Conservation (phyloP, 345 rosid species). For the Reutealis trisperma region DNA sequence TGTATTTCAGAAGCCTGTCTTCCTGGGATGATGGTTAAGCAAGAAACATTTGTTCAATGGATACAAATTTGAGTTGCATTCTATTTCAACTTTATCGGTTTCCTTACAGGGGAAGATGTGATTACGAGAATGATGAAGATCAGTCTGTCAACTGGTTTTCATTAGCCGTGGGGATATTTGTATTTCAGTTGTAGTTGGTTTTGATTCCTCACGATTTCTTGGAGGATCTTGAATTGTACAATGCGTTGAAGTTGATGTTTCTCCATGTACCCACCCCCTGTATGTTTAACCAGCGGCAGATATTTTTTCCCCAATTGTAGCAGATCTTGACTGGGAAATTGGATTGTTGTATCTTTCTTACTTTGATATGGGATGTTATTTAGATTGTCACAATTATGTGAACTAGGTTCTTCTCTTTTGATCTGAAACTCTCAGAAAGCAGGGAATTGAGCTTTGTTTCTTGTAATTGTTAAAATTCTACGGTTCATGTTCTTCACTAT, state of each 20-base stretch:
- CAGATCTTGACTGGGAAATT: not conserved
- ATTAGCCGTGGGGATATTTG: not conserved
- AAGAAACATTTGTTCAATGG: not conserved
- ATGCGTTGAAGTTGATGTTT: not conserved
- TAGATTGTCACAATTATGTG: not conserved
- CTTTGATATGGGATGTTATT: slow-evolving; percentile 2
- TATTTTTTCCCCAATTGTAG: not conserved
- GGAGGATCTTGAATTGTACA: not conserved
- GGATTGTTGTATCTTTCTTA: not conserved
- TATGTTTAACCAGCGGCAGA: not conserved
- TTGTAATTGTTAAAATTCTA: not conserved
- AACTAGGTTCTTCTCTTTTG: not conserved
- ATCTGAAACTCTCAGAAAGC: not conserved
- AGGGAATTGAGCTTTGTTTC: not conserved
- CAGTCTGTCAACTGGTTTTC: not conserved
- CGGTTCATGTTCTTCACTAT: not conserved
- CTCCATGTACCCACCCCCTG: not conserved
- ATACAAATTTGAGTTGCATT: not conserved
- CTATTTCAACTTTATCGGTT: not conserved
- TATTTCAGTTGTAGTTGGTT: not conserved
- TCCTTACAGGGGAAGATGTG: not conserved
- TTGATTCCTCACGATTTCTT: not conserved
- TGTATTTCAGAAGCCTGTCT: not conserved
- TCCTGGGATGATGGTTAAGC: not conserved
- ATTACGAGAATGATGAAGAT: not conserved